Percentiles rank a stretch among this genome's conserved stretches.
These are phyloP conservation scores for Aspergillus sp. DNA, from an alignment of 2,329 filamentous ascomycete genomes.

Conservation along the genomic window DNA sequence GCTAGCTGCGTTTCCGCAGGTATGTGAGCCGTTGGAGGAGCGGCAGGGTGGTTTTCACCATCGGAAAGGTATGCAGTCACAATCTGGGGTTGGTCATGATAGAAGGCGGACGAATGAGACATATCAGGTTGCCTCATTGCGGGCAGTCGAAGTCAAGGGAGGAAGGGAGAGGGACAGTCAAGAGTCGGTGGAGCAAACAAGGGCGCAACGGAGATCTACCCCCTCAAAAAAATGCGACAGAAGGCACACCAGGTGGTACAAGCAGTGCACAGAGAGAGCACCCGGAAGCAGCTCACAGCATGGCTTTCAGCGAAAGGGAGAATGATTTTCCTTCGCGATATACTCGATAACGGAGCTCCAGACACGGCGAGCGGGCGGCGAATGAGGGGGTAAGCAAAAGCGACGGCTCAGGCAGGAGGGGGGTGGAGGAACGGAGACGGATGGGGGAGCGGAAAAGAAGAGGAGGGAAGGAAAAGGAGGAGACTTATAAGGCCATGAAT, in stretches of 20 bases:
- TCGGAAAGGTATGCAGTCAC: constrained; percentile 22
- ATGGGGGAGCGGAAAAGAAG: constrained; percentile 5
- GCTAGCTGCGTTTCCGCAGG: constrained; percentile 10
- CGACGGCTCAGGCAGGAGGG: constrained; percentile 4
- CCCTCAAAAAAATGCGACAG: constrained; percentile 20
- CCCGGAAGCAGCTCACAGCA: constrained; percentile 24
- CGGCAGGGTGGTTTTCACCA: constrained; percentile 16
- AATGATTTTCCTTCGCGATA: constrained; percentile 3
- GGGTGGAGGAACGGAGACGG: constrained; percentile 4
- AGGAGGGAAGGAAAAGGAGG: constrained; percentile 9
- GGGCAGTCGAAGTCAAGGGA: constrained; percentile 14
- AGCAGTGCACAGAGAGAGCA: constrained; percentile 21
- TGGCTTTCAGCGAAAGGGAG: constrained; percentile 24
- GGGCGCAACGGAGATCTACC: constrained; percentile 16
- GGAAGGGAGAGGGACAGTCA: constrained; percentile 12
- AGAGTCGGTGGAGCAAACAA: constrained; percentile 22
- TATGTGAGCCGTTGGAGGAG: constrained; percentile 19
- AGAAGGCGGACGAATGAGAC: constrained; percentile 37
- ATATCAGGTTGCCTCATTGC: constrained; percentile 36
- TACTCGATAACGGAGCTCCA: constrained; percentile 5
- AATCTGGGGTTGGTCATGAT: constrained; percentile 29
- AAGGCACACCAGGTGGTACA: constrained; percentile 23
- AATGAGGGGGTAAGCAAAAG: constrained; percentile 7
- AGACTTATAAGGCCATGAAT: constrained; percentile 22
- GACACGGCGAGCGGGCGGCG: constrained; percentile 4